Evolutionary conservation across 1,139 yeast species (phyloP).

Genomic region (Suhomyces atakaporum): DNA sequence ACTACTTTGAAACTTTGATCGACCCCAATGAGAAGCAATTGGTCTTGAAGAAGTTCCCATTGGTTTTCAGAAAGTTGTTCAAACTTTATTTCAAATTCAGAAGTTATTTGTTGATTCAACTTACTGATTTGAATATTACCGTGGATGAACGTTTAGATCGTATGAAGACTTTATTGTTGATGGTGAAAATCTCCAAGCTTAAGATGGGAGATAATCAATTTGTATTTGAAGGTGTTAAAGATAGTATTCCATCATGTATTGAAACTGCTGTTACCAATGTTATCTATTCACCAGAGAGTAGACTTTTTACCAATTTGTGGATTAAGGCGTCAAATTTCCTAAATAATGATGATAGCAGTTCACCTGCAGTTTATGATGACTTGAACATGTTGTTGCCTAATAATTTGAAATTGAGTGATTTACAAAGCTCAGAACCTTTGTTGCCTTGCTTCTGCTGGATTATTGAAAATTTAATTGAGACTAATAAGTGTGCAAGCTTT

Average conservation of each 20-base stretch:
- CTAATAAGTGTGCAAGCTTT: conserved; percentile 40
- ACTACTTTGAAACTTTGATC: conserved; percentile 62
- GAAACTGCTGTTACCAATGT: conserved; percentile 81
- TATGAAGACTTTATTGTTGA: conserved; percentile 69
- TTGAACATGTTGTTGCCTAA: conserved; percentile 40
- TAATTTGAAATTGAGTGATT: conserved; percentile 28
- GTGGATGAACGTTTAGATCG: conserved; percentile 64
- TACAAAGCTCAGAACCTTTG: conserved; percentile 39
- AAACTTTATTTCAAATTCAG: conserved; percentile 69
- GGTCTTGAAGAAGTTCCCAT: conserved; percentile 59
- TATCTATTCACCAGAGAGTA: conserved; percentile 76
- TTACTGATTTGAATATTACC: conserved; percentile 59
- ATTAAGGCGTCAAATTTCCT: conserved; percentile 47
- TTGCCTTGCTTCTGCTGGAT: conserved; percentile 83
- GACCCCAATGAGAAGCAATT: conserved; percentile 47
- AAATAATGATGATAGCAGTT: conserved; percentile 21
- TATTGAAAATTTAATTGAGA: conserved; percentile 43
- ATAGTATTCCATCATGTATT: conserved; percentile 77
- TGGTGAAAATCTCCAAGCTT: conserved; percentile 65
- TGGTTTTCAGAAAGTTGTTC: conserved; percentile 66
- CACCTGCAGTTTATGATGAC: conserved; percentile 29
- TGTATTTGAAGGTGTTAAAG: conserved; percentile 43
- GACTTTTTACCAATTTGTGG: conserved; percentile 71
- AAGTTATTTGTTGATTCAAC: conserved; percentile 62
- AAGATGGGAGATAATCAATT: conserved; percentile 72